These are phyloP conservation scores for Amanita phalloides DNA, from an alignment of 768 basidiomycete species.

Conservation along the genomic window DNA sequence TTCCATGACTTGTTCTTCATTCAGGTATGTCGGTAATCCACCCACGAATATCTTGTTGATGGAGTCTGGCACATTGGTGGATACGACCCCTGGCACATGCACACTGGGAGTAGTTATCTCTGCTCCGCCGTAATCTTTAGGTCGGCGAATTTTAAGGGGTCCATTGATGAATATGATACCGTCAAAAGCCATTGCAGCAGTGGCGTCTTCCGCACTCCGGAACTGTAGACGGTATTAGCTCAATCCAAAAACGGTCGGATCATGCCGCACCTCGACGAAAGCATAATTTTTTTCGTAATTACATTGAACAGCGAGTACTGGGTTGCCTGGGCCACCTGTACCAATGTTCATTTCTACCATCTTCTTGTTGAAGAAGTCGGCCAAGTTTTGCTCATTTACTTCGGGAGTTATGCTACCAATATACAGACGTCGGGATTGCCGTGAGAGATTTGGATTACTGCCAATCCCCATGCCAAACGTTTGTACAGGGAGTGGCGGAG, in stretches of 20 bases:
- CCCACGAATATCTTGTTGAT: conserved; percentile 98
- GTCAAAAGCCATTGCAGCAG: conserved; percentile 94
- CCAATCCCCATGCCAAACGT: conserved; percentile 83
- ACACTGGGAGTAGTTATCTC: conserved; percentile 50
- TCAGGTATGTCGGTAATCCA: conserved; percentile 89
- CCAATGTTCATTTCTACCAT: conserved; percentile 91
- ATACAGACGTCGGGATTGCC: conserved; percentile 91
- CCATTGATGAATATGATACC: conserved; percentile 93
- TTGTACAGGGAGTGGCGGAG: conserved; percentile 75
- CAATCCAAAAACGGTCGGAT: neutral
- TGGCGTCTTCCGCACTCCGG: conserved; percentile 94
- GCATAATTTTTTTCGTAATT: conserved; percentile 99
- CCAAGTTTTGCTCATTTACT: conserved; percentile 86
- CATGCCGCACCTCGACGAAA: conserved; percentile 77
- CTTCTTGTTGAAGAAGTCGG: conserved; percentile 91
- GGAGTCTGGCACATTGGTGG: conserved; percentile 92
- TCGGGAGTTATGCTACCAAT: conserved; percentile 95
- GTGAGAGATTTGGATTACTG: conserved; percentile 79
- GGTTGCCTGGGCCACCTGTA: conserved; percentile 76
- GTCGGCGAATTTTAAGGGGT: conserved; percentile 94
- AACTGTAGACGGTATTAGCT: conserved; percentile 44
- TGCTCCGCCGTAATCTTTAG: conserved; percentile 92
- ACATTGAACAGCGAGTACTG: conserved; percentile 89
- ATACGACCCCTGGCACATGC: conserved; percentile 92
- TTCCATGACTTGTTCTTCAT: conserved; percentile 98